Percentiles rank a stretch among this genome's conserved stretches.
These are phyloP conservation scores for Papiliotrema terrestris DNA, from an alignment of 1,284 basidiomycete species.

Conservation along the genomic window DNA sequence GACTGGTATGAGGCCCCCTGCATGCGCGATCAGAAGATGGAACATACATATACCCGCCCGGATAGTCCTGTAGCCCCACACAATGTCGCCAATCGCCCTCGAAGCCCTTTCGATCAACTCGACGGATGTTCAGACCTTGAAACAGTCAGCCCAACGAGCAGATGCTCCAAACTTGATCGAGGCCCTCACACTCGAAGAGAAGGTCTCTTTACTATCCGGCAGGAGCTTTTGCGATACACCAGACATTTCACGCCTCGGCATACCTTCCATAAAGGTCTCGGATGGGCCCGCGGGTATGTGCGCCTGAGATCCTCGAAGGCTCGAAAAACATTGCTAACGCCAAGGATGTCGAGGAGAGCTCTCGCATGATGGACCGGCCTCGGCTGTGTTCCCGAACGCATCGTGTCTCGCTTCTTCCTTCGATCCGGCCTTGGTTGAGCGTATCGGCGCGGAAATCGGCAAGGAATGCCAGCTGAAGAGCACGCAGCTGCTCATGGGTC, in stretches of 20 bases:
- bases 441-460: constrained; percentile 65
- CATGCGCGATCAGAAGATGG: too few relatives aligned
- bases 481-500: constrained; percentile 53
- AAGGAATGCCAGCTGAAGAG: constrained; percentile 57
- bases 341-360: background rate
- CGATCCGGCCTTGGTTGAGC: constrained; percentile 59
- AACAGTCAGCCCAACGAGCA: too few relatives aligned
- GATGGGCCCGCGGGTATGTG: background rate
- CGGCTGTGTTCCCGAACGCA: constrained; percentile 68
- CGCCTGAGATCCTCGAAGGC: background rate
- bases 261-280: background rate
- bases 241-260: background rate
- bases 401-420: constrained; percentile 44
- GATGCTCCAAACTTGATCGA: background rate
- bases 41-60: too few relatives aligned
- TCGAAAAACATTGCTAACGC: background rate
- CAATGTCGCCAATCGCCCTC: background rate
- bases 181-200: background rate
- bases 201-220: background rate
- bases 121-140: too few relatives aligned
- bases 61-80: too few relatives aligned
- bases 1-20: background rate
- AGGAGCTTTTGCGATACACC: constrained; percentile 1
- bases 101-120: background rate
- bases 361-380: background rate